These are phyloP conservation scores for Rhodosporidiobolus sp. DNA, from an alignment of 768 basidiomycete species.

Conservation along the genomic window DNA sequence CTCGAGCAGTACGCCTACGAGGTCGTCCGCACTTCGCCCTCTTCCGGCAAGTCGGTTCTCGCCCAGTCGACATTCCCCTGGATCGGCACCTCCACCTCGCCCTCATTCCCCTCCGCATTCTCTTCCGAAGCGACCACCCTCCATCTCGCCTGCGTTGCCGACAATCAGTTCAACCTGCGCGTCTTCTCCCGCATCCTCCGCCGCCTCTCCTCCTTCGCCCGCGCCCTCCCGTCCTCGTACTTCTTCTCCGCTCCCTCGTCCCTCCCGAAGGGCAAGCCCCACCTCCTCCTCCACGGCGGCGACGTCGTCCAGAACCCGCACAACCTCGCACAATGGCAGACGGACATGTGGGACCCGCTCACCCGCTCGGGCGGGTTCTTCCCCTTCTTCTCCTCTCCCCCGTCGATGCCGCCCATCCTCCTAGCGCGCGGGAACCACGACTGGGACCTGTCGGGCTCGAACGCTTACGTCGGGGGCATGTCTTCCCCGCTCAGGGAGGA, in stretches of 20 bases:
- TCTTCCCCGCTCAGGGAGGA: neutral
- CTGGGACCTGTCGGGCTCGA: conserved; percentile 32
- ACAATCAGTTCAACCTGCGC: conserved; percentile 42
- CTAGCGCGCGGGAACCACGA: conserved; percentile 40
- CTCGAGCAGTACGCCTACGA: conserved; percentile 21
- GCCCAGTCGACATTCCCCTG: conserved; percentile 19
- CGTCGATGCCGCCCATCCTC: conserved; percentile 20
- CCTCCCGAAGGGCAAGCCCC: neutral
- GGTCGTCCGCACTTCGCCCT: neutral
- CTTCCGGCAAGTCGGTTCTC: neutral
- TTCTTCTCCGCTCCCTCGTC: neutral
- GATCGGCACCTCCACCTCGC: neutral
- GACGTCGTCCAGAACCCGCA: conserved; percentile 36
- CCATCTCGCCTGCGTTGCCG: conserved; percentile 32
- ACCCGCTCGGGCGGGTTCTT: conserved; percentile 7
- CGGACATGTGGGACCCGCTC: conserved; percentile 37
- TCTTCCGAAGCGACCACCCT: conserved; percentile 16
- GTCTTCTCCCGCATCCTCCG: conserved; percentile 30
- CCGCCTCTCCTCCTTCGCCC: conserved; percentile 8
- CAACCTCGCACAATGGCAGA: conserved; percentile 39
- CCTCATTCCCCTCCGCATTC: neutral
- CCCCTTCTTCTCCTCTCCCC: neutral
- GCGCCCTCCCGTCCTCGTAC: neutral
- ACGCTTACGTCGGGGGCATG: conserved; percentile 21
- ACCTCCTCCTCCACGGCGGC: conserved; percentile 38